Evolutionary conservation across 1,139 yeast genomes (phyloP), one percentile per base, ranked within the genome.

Genomic region (Arxiozyma slooffiae): DNA sequence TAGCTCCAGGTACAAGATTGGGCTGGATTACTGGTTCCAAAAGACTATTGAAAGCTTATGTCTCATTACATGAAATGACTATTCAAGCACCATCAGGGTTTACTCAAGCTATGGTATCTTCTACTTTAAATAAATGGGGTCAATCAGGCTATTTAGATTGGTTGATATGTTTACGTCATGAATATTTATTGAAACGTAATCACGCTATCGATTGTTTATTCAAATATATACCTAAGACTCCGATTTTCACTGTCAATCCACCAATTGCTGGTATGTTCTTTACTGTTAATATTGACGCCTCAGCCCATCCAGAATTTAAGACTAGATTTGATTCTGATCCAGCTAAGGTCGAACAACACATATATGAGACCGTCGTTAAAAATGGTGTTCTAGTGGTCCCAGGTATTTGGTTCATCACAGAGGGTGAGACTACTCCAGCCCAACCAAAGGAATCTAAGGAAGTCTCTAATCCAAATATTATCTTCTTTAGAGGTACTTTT

Each of bases 11-110:
- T 59, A 64, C 82, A 46, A 82, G 97, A 73, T 67, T 87, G 54
- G 97, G 97, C 48, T 90, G 96, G 96, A 76, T 90, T 57, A 82
- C 85, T 22, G 96, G 86, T 50, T 95, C 87, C 68, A 72, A 74
- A 47, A 63, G 65, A 4, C 66, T 89, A 41, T 67, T 88, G 57
- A 90, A 85, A 69, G 77, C 94, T 61, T 78, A 73, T 62, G 68
- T 81, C 50, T 78, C 95, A 61, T 72, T 83, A 53, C 89, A 85
- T 63, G 97, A 90, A 71, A 90, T 85, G 55, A 73, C 88, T 16
- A 79, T 85, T 56, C 97, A 90, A 71, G 74, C 81, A 49, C 85
- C 96, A 37, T 77, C 89, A 14, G 97, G 97, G 21, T 80, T 89
- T 66, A 72, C 95, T 18, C 90, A 83, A 67, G 70, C 92, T 18